phyloP scores from a whole-genome alignment of 2,329 filamentous ascomycete genomes.

The Neofusicoccum ribis region DNA sequence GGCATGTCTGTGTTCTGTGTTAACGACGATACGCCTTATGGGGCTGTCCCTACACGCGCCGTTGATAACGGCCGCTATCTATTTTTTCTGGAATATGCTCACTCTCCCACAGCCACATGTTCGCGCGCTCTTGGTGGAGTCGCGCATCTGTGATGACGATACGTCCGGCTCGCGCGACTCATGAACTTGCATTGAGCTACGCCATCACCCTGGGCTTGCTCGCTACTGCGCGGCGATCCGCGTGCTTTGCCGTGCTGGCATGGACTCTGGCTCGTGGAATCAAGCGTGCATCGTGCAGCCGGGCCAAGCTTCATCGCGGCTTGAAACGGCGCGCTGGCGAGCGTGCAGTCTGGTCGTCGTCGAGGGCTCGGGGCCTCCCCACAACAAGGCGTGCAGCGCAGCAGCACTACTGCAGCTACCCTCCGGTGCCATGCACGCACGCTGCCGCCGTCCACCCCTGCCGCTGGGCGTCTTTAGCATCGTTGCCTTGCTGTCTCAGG shows the following conservation, averaged over 20 bases:
- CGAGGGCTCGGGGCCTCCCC: background rate
- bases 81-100: background rate
- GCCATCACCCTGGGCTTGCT: background rate
- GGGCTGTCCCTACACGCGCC: background rate
- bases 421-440: background rate
- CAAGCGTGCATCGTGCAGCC: background rate
- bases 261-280: background rate
- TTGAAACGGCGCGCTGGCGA: background rate
- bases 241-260: background rate
- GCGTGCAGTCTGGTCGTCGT: background rate
- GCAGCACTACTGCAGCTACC: background rate
- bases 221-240: background rate
- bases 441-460: background rate
- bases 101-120: background rate
- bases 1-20: background rate
- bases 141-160: background rate
- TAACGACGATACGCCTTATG: background rate
- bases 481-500: conserved; percentile 8
- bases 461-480: background rate
- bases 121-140: background rate
- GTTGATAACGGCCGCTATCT: background rate
- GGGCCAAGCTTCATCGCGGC: background rate
- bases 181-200: background rate
- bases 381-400: background rate
- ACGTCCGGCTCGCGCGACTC: background rate